Evolutionary conservation across 2,329 filamentous ascomycete genomes (phyloP), one percentile per base, ranked within the genome.

Genomic region (Lecanicillium sp.): DNA sequence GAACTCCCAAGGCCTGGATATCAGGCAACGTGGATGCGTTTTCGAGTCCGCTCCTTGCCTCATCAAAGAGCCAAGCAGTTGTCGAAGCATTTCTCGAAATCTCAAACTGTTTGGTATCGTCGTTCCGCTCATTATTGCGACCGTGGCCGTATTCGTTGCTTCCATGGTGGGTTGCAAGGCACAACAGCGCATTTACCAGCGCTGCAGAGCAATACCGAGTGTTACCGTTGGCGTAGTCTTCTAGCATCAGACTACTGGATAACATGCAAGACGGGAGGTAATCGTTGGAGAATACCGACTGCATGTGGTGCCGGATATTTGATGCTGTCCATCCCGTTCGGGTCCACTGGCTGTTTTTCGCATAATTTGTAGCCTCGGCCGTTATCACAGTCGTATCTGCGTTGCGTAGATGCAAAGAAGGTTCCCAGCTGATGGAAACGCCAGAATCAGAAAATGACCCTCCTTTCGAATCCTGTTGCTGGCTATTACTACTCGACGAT

Each of bases 171-270:
- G 20, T 44, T 1, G 42, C 17, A 9, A 46, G 29, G 27, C 39
- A 39, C 12, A 46, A 22, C 9, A 44, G 34, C 2, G 42, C 34
- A 14, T 46, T 38, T n/a, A 44, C 42, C 3, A 46, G 44, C 4
- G 44, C 37, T 3, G 40, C 27, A 2, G 44, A 46, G 33, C 44
- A 44, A 27, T 40, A 46, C 4, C 36, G 38, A 2, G 9, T 22
- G 13, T 28, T 27, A n/a, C 42, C 44, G 7, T 14, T 16, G 9
- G 40, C 20, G 15, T 28, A 36, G 29, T 34, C 32, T n/a, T 60
- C 15, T 52, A 54, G 20, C 62, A 58, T 43, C 50, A 51, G 12
- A 43, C 47, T 28, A 48, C 52, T 6, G 35, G 38, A 9, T 46
- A 44, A 16, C 38, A 49, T 13, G 55, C 41, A 35, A 28, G 42